Percentiles rank a stretch among this genome's conserved stretches.
phyloP scores from a whole-genome alignment of 2,329 filamentous ascomycete genomes.

The Xenoacremonium recifei region DNA sequence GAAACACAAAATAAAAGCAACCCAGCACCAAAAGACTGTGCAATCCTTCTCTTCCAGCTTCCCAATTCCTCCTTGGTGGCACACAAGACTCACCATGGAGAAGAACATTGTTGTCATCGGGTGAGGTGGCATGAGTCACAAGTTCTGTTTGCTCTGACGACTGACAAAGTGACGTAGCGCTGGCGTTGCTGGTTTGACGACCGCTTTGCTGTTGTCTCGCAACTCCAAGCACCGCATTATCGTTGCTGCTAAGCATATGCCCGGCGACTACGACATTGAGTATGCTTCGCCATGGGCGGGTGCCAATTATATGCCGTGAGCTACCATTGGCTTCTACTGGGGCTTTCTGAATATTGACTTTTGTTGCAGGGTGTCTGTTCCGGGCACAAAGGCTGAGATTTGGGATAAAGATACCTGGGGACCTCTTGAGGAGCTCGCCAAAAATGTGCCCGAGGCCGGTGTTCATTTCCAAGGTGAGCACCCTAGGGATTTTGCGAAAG shows the following conservation, averaged over 20 bases:
- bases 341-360: background rate
- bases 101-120: background rate
- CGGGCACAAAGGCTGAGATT: background rate
- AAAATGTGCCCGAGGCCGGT: constrained; percentile 7
- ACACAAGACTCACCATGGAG: too few relatives aligned
- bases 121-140: background rate
- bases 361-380: background rate
- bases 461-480: constrained; percentile 9
- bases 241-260: constrained; percentile 76
- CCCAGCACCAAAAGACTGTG: too few relatives aligned
- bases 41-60: too few relatives aligned
- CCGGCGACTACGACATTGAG: constrained; percentile 80
- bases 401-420: background rate
- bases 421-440: background rate
- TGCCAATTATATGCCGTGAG: constrained; percentile 42
- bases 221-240: constrained; percentile 47
- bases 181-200: constrained; percentile 42
- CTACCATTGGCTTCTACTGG: background rate
- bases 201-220: constrained; percentile 37
- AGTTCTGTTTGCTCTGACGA: background rate
- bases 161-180: constrained; percentile 19
- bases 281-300: constrained; percentile 82
- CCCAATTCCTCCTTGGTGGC: too few relatives aligned
- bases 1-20: too few relatives aligned
- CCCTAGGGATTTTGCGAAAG: too few relatives aligned